Percentiles rank a stretch among this genome's conserved stretches.
Conservation (phyloP, 441 rosid species). For the Biscutella laevigata region DNA sequence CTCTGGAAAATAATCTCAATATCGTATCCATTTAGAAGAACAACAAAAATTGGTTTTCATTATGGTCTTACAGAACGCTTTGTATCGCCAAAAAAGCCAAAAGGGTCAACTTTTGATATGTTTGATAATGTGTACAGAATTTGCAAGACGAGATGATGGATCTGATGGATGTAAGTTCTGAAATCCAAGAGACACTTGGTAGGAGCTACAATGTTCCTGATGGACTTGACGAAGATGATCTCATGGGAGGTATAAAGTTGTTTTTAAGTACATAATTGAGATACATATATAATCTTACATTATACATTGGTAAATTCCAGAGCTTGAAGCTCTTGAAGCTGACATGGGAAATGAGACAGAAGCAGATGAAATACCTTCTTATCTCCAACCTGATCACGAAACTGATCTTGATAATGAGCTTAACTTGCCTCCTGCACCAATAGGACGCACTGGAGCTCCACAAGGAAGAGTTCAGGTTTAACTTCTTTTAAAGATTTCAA, state of each 20-base stretch:
- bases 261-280: not conserved
- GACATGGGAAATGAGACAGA: constrained; percentile 89
- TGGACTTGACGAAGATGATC: constrained; percentile 97
- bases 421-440: constrained; percentile 80
- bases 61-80: no score
- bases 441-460: constrained; percentile 43
- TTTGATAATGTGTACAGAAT: constrained; percentile 40
- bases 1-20: no score
- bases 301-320: constrained; percentile 30
- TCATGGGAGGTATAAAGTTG: constrained; percentile 84
- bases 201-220: constrained; percentile 91
- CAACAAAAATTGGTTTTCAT: no score
- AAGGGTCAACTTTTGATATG: no score
- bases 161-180: constrained; percentile 89
- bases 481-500: no score
- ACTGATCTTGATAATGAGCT: constrained; percentile 58
- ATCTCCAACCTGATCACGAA: constrained; percentile 80
- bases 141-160: constrained; percentile 99
- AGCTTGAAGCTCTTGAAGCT: constrained; percentile 92
- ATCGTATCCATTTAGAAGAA: no score
- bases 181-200: constrained; percentile 93
- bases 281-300: not conserved
- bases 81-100: no score
- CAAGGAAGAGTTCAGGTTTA: constrained; percentile 47
- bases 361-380: constrained; percentile 76